These are phyloP conservation scores for Boletus eberwhitei DNA, from an alignment of 768 basidiomycete species.

Conservation along the genomic window DNA sequence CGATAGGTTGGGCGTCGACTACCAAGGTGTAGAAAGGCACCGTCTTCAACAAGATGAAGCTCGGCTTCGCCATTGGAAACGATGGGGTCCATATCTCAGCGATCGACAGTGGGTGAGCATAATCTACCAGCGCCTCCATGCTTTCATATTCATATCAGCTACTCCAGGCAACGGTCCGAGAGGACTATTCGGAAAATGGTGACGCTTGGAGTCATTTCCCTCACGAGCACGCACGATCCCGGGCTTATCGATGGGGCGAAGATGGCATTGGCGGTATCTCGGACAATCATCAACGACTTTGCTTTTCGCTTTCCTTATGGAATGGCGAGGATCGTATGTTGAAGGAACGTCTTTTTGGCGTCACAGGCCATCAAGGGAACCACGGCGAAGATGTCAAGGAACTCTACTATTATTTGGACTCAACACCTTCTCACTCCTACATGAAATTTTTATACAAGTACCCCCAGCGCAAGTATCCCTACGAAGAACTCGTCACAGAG, in stretches of 20 bases:
- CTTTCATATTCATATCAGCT: conserved; percentile 10
- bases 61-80: conserved; percentile 91
- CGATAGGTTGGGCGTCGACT: conserved; percentile 62
- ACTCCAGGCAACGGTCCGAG: conserved; percentile 89
- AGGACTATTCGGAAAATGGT: conserved; percentile 96
- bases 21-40: conserved; percentile 78
- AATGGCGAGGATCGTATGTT: conserved; percentile 92
- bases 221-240: conserved; percentile 87
- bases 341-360: conserved; percentile 94
- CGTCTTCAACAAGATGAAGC: conserved; percentile 80
- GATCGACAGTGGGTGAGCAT: conserved; percentile 92
- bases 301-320: conserved; percentile 90
- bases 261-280: conserved; percentile 97
- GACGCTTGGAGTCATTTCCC: conserved; percentile 97
- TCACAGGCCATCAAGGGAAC: conserved; percentile 96
- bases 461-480: conserved; percentile 88
- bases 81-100: conserved; percentile 97
- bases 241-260: conserved; percentile 98
- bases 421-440: conserved; percentile 98
- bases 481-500: conserved; percentile 89
- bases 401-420: conserved; percentile 97
- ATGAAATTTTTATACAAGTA: conserved; percentile 99
- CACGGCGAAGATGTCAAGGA: conserved; percentile 99
- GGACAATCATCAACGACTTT: conserved; percentile 94
- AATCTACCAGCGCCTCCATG: not conserved